A percentile compares a stretch with the other conserved stretches of the same genome.
Evolutionary conservation across 345 rosid species (phyloP).

Genomic region (Heritiera fomes): DNA sequence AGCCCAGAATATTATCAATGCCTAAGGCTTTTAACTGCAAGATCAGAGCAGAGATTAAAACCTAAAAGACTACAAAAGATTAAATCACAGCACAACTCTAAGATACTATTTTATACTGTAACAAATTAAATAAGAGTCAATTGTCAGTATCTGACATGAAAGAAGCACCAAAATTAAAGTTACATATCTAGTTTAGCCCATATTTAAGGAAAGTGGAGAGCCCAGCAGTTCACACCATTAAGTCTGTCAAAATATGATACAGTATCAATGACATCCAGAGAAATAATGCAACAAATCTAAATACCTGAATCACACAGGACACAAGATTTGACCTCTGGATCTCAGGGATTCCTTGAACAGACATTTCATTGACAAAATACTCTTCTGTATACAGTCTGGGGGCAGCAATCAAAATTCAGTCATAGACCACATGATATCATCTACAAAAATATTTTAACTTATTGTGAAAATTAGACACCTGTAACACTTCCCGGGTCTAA

Average conservation of each 20-base stretch:
- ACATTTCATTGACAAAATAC: conserved; percentile 76
- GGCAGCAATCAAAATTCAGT: conserved; percentile 22
- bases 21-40: conserved; percentile 89
- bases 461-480: conserved; percentile 45
- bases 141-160: not conserved
- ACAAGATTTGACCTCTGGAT: conserved; percentile 94
- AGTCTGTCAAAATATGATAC: not conserved
- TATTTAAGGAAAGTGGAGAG: not conserved
- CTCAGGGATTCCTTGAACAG: conserved; percentile 88
- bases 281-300: conserved; percentile 24
- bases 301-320: conserved; percentile 87
- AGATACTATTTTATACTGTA: not conserved
- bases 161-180: conserved; percentile 14
- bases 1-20: conserved; percentile 89
- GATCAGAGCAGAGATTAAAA: too few relatives aligned
- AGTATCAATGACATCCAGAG: not conserved
- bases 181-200: not conserved
- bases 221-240: not conserved
- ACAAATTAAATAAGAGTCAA: not conserved
- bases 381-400: conserved; percentile 86
- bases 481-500: conserved; percentile 96
- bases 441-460: not conserved
- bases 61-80: not conserved
- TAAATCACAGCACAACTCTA: too few relatives aligned
- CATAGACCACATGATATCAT: not conserved